Base-by-base conservation (phyloP, 805 yeast genomes). In the Barnettozyma siamensis region DNA sequence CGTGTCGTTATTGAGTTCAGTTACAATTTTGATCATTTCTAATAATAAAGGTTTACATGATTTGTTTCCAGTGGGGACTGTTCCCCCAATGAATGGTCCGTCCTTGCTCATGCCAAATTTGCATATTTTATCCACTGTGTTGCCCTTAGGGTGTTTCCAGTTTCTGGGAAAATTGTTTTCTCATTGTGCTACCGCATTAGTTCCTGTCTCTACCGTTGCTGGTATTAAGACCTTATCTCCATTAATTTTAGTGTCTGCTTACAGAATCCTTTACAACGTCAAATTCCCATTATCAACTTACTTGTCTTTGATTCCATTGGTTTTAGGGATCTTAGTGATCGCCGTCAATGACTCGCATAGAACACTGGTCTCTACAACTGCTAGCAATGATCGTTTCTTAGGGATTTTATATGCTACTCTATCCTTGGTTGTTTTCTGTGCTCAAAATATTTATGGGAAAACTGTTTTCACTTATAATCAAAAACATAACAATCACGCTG, bases 391-490 rank as follows among this genome's bases (percentile, higher is more conserved):
- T 23, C 73, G 76, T 48, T 59, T 78, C 33, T 58, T 68, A 45
- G 96, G 96, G 6, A 62, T 86, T n/a, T 24, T 73, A 2, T 82
- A 73, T 54, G 91, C 95, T 11, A 63, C 81, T 9, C 44, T 77
- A 24, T 78, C 93, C 5, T 74, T 89, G 37, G 58, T 83, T 7
- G 76, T 87, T 16, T 88, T 88, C 66, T 95, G 91, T 5, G 75
- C 80, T 3, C 95, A 88, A 56, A 88, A 88, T 57, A 84, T 88
- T 34, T 88, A 86, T 61, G 88, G 93, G 30, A 88, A 88, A 63
- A 81, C 78, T 48, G 78, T 88, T 31, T 75, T 88, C 46, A 86
- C 89, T 29, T 62, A 54, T 50, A 63, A 61, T 40, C 55, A 51
- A 13, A 56, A 43, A 18, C 42, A 43, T 16, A 38, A 45, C 30